Evolutionary conservation across 345 rosid genomes (phyloP).

Genomic region (Hibiscus tridactylites): DNA sequence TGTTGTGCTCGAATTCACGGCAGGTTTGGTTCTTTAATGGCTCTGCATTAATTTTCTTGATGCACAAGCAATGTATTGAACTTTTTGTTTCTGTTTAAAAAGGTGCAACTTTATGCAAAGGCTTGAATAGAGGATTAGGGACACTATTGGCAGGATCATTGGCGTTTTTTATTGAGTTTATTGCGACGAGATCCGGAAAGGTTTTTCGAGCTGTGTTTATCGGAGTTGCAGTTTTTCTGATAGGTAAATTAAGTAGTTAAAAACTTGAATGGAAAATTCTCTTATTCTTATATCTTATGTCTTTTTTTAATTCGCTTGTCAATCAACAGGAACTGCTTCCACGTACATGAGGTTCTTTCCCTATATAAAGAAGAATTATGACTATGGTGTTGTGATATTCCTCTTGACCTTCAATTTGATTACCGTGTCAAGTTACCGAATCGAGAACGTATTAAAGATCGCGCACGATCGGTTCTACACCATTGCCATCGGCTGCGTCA

Average conservation of each 20-base stretch:
- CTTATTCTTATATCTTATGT: background rate
- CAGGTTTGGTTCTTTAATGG: constrained; percentile 24
- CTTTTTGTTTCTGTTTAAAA: background rate
- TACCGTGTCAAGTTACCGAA: constrained; percentile 73
- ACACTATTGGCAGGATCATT: background rate
- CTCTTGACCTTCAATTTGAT: constrained; percentile 75
- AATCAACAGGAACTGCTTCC: constrained; percentile 49
- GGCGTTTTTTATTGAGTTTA: background rate
- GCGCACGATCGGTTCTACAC: constrained; percentile 64
- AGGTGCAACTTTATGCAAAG: constrained; percentile 8
- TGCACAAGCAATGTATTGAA: background rate
- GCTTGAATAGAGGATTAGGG: constrained; percentile 4
- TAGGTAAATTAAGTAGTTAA: constrained; percentile 32
- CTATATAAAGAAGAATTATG: constrained; percentile 72
- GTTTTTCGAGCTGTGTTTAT: constrained; percentile 60
- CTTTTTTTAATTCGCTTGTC: background rate
- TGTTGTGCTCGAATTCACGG: constrained; percentile 12
- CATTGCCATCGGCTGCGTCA: constrained; percentile 65
- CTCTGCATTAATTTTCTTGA: background rate
- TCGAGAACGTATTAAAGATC: constrained; percentile 44
- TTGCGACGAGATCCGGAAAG: background rate
- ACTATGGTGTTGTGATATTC: constrained; percentile 84
- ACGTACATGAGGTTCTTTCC: constrained; percentile 80
- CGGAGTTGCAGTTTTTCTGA: constrained; percentile 55
- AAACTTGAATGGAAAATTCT: background rate